Evolutionary conservation across 31 red algal genomes (phyloP), one percentile per base, ranked within the genome.

Genomic region (Asparagopsis taxiformis): DNA sequence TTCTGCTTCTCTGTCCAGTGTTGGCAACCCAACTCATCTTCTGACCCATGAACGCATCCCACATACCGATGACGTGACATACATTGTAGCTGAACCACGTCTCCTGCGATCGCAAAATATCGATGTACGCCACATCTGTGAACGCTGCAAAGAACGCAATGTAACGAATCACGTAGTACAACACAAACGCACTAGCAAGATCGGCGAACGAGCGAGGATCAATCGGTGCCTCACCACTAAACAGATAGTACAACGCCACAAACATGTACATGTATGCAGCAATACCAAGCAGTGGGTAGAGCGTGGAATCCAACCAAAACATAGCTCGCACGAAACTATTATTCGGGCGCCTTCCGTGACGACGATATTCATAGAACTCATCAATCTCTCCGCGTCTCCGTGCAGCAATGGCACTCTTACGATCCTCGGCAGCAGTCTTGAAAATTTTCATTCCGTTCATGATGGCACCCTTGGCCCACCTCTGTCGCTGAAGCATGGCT

Each of bases 361-460:
- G 58, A 30, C 87, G 69, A 55, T 83, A 91, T 25, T 82, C 87
- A 44, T 84, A 91, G 31, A 74, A 91, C 62, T 91, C 87, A 73
- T 82, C 77, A 10, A 91, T 82, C 44, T 91, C 87, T 31, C 76
- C 72, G 20, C 78, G 70, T 20, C 77, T 59, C 24, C 77, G 77
- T 46, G 46, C 65, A 32, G 51, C 43, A 20, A 55, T 31, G 52
- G 66, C 44, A 34, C 65, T 61, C 34, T 65, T 82, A 9, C 73
- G 51, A 33, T 72, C 60, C 32, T 83, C 57, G 23, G 31, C 36
- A 34, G 32, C 51, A 51, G 43, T 51, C 35, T 37, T 59, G 15
- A 91, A 82, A 51, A 91, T 91, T 31, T 77, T 75, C 64, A 91
- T 82, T 5, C 87, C 87, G 33, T 91, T 91, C 87, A 83, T 83